Conservation (phyloP, 2,329 filamentous ascomycete species). For the Boeremia lycopersici region DNA sequence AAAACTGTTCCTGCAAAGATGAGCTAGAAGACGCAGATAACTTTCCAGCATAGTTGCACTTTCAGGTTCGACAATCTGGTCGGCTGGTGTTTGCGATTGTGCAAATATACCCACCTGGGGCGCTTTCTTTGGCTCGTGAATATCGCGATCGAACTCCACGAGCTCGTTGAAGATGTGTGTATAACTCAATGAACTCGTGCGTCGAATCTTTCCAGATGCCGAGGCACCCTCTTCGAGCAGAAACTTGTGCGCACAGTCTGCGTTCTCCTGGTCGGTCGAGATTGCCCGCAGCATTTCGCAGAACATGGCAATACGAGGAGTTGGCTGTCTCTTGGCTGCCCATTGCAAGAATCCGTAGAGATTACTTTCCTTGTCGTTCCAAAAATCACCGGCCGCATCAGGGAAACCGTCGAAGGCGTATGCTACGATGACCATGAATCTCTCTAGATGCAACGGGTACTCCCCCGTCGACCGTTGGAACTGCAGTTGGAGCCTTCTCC, state of each 20-base stretch:
- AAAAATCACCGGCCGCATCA: constrained; percentile 86
- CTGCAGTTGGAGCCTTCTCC: constrained; percentile 56
- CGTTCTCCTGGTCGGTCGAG: constrained; percentile 80
- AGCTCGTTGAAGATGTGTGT: constrained; percentile 90
- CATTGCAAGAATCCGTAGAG: constrained; percentile 94
- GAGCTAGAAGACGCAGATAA: constrained; percentile 85
- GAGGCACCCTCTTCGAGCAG: constrained; percentile 78
- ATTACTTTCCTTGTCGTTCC: constrained; percentile 90
- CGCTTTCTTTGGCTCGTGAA: constrained; percentile 72
- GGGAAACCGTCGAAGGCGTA: constrained; percentile 87
- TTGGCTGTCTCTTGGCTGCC: constrained; percentile 94
- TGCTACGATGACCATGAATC: constrained; percentile 89
- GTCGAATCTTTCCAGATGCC: constrained; percentile 76
- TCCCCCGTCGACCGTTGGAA: constrained; percentile 59
- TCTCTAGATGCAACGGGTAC: constrained; percentile 69
- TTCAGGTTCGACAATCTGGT: constrained; percentile 81
- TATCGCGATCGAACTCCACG: constrained; percentile 78
- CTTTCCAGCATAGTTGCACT: constrained; percentile 96
- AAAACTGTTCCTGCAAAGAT: constrained; percentile 76
- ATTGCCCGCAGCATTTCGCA: constrained; percentile 95
- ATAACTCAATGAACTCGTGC: constrained; percentile 88
- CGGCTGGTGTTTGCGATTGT: constrained; percentile 42
- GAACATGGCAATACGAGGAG: constrained; percentile 93
- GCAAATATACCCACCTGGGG: constrained; percentile 63
- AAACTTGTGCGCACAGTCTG: constrained; percentile 85